Evolutionary conservation across 2,329 filamentous ascomycete genomes (phyloP).

Genomic region (Diaporthe citrichinensis): DNA sequence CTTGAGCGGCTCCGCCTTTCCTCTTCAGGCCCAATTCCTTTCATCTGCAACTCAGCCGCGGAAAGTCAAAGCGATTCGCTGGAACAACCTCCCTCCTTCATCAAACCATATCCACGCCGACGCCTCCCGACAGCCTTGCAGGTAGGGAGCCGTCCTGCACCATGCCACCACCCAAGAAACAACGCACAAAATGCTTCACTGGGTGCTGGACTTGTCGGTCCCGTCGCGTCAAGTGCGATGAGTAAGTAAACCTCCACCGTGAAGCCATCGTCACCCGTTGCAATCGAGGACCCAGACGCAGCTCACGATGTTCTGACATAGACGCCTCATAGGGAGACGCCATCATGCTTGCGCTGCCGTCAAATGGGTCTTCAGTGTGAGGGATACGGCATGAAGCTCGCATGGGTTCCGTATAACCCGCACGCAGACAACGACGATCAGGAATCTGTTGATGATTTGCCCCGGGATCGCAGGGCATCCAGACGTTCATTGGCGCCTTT

Average conservation of each 20-base stretch:
- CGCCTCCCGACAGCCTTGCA: neutral
- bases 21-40: neutral
- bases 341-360: slow-evolving; percentile 39
- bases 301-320: neutral
- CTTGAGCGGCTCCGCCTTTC: neutral
- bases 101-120: neutral
- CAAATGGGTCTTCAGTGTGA: slow-evolving; percentile 43
- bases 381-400: slow-evolving; percentile 44
- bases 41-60: neutral
- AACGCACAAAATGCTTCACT: slow-evolving; percentile 42
- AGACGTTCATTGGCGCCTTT: neutral
- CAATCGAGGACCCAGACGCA: neutral
- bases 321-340: neutral
- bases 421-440: neutral
- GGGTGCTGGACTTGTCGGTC: slow-evolving; percentile 44
- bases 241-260: slow-evolving; percentile 19
- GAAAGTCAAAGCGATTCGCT: slow-evolving; percentile 26
- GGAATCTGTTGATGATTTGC: neutral
- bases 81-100: neutral
- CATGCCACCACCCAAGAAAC: slow-evolving; percentile 66
- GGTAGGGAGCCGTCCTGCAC: neutral
- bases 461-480: neutral
- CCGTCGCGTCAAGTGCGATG: slow-evolving; percentile 44
- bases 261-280: neutral
- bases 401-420: slow-evolving; percentile 37